Evolutionary conservation across 371 early-diverging fungal genomes (phyloP).

Genomic region (Dinochytrium kinnereticum): DNA sequence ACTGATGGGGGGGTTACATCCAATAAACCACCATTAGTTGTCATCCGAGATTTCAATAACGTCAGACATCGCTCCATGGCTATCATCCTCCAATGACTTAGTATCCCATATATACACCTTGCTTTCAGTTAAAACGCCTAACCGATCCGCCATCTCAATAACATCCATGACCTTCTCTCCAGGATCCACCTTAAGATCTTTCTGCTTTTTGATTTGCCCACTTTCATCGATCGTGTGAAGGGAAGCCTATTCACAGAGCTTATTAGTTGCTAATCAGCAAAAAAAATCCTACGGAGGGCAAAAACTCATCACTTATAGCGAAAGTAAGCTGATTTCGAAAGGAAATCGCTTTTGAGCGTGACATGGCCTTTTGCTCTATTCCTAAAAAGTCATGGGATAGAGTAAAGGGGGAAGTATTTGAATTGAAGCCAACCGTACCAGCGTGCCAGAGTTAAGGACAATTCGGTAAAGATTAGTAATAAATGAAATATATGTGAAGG

Average conservation of each 20-base stretch:
- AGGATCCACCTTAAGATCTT: neutral
- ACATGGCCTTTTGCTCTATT: neutral
- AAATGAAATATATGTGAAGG: neutral
- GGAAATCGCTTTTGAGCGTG: conserved; percentile 1
- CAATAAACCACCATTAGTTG: no score
- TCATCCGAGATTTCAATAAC: neutral
- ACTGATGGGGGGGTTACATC: no score
- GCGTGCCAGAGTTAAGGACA: neutral
- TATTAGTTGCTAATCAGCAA: neutral
- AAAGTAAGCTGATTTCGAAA: neutral
- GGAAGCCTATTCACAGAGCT: neutral
- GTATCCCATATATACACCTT: conserved; percentile 7
- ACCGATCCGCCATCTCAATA: neutral
- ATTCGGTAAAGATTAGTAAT: neutral
- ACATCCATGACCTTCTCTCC: neutral
- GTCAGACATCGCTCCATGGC: no score
- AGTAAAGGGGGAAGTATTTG: neutral
- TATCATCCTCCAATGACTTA: neutral
- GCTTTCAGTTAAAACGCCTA: conserved; percentile 3
- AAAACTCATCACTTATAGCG: neutral
- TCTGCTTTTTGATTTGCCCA: neutral
- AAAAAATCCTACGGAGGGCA: neutral
- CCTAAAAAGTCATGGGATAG: neutral
- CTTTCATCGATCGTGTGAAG: neutral
- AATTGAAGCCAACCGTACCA: neutral